Base-by-base conservation (phyloP, 371 early-diverging fungal genomes). In the Aphelidium insulamus region DNA sequence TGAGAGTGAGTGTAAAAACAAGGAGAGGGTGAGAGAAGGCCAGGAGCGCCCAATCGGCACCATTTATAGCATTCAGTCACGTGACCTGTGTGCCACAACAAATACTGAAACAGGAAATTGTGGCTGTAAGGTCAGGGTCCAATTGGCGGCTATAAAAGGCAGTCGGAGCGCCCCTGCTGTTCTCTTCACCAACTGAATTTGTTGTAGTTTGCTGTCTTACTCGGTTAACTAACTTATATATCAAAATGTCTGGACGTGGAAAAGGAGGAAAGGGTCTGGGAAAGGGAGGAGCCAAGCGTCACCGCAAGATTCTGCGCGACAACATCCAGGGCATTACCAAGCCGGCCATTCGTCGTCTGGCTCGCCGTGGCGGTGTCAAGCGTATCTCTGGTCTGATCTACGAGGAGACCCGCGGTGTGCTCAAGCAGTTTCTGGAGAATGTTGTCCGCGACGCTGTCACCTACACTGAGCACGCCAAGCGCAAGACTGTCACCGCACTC, bases 341-440 rank as follows among this genome's bases (percentile, higher is more conserved):
- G 77, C 98, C 98, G 40, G 97, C 99, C 49, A 95, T 98, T 54
- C 94, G 98, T 63, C 88, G 98, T 77, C 90, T 99, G 40, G 98
- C 98, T 33, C 85, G 99, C 57, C 90, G 98, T 82, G 98, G 97
- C 54, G 99, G 99, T 77, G 98, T 97, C 58, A 95, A 95, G 75
- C 86, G 99, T 77, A 92, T 99, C 64, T 88, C 90, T 35, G 91
- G 88, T 38, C 83, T 91, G 40, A 92, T 95, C 64, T 97, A 97
- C 65, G 90, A 91, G 56, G 98, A 97, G 57, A 92, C 97, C 48
- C 86, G 95, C 57, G 69, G 67, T 44, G 90, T 95, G 49, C 73
- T 94, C 53, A 90, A 82, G 78, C 69, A 67, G 37, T 99, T 97
- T 72, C 75, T 99, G 41, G 94, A 92, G 59, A 81, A 83, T 57